A percentile compares a stretch with the other conserved stretches of the same genome.
Conservation (phyloP, 192 early-diverging fungal genomes). For the Coemansia sp. region DNA sequence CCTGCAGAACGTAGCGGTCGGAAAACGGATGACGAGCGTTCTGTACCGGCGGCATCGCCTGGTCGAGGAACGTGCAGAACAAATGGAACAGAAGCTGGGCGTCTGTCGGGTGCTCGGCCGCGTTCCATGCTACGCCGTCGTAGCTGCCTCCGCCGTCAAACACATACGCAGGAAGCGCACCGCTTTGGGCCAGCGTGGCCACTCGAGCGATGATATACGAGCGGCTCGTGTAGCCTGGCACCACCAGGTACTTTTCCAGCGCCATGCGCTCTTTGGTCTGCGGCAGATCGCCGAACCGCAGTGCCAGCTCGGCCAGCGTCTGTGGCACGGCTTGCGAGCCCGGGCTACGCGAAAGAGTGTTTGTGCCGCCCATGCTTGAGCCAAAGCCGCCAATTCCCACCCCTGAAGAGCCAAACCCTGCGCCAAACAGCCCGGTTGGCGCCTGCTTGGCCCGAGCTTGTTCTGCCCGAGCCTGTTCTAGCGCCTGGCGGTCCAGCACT, state of each 20-base stretch:
- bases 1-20: slow-evolving; percentile 56
- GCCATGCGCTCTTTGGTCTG: slow-evolving; percentile 54
- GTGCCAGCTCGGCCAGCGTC: slow-evolving; percentile 40
- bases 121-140: slow-evolving; percentile 13
- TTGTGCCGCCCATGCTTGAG: slow-evolving; percentile 10
- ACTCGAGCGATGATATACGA: slow-evolving; percentile 50
- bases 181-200: slow-evolving; percentile 40
- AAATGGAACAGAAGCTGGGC: slow-evolving; percentile 63
- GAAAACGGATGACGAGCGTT: slow-evolving; percentile 57
- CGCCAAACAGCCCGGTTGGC: neutral
- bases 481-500: slow-evolving; percentile 27
- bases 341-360: neutral
- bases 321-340: slow-evolving; percentile 28
- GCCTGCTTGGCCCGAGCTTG: neutral
- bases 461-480: slow-evolving; percentile 33
- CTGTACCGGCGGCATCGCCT: slow-evolving; percentile 55
- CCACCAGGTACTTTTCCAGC: slow-evolving; percentile 51
- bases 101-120: slow-evolving; percentile 53
- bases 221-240: slow-evolving; percentile 42
- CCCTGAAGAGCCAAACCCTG: slow-evolving; percentile 9
- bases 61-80: slow-evolving; percentile 62
- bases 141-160: slow-evolving; percentile 42
- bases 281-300: slow-evolving; percentile 35
- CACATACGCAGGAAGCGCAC: slow-evolving; percentile 40
- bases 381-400: slow-evolving; percentile 21